Evolutionary conservation across 2,329 filamentous ascomycete genomes (phyloP).

Genomic region (Calonectria henricotiae): DNA sequence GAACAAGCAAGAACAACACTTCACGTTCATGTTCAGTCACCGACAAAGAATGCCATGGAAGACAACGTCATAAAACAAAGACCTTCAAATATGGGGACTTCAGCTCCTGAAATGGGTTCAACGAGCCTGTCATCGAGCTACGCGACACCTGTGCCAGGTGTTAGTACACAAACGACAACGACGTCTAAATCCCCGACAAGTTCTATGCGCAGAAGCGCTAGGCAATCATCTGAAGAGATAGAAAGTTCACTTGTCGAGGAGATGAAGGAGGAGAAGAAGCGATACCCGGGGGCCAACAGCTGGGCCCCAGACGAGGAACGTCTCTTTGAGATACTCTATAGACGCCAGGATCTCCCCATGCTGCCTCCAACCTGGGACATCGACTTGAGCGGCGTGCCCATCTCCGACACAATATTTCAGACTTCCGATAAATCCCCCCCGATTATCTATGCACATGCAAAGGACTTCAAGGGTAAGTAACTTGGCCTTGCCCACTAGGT

Average conservation of each 20-base stretch:
- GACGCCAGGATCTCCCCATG: constrained; percentile 61
- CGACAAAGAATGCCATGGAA: background rate
- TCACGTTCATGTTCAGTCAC: background rate
- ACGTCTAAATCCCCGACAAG: constrained; percentile 35
- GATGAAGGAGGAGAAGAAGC: constrained; percentile 63
- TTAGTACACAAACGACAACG: constrained; percentile 31
- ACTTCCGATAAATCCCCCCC: constrained; percentile 54
- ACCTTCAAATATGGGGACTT: constrained; percentile 22
- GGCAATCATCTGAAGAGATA: constrained; percentile 33
- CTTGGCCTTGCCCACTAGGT: background rate
- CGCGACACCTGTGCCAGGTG: constrained; percentile 24
- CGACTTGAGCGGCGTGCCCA: constrained; percentile 61
- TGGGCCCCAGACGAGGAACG: constrained; percentile 69
- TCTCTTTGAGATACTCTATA: constrained; percentile 62
- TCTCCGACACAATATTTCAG: constrained; percentile 59
- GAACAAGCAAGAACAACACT: constrained; percentile 10
- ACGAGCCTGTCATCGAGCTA: constrained; percentile 20
- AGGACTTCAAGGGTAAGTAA: constrained; percentile 59
- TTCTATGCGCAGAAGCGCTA: constrained; percentile 29
- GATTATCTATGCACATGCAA: constrained; percentile 59
- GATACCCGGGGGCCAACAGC: constrained; percentile 62
- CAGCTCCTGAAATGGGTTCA: constrained; percentile 13
- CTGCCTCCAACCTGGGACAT: constrained; percentile 61
- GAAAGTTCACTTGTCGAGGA: constrained; percentile 50
- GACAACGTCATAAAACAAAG: background rate